Percentiles rank a stretch among this genome's conserved stretches.
These are phyloP conservation scores for Albifimbria verrucaria DNA, from an alignment of 2,329 filamentous ascomycete species.

Conservation along the genomic window DNA sequence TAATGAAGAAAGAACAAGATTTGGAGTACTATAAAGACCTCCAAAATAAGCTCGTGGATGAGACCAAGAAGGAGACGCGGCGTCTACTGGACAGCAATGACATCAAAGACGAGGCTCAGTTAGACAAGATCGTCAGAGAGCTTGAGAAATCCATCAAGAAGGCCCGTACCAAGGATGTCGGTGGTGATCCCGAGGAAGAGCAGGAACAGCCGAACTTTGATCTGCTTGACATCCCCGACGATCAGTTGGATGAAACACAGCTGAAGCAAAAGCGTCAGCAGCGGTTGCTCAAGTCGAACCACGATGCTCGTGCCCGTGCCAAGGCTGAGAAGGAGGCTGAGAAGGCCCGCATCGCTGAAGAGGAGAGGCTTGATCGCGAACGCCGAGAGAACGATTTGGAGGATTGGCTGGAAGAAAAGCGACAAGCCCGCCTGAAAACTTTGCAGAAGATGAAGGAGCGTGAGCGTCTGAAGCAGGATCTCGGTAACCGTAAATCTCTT, in stretches of 20 bases:
- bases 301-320: slow-evolving; percentile 88
- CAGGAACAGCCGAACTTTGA: slow-evolving; percentile 82
- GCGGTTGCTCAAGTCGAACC: slow-evolving; percentile 87
- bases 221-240: slow-evolving; percentile 83
- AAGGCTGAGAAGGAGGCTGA: slow-evolving; percentile 96
- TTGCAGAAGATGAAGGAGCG: slow-evolving; percentile 89
- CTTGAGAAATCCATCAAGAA: slow-evolving; percentile 88
- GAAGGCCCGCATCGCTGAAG: slow-evolving; percentile 77
- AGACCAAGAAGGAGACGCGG: slow-evolving; percentile 88
- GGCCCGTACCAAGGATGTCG: slow-evolving; percentile 89
- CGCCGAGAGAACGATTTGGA: slow-evolving; percentile 81
- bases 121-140: slow-evolving; percentile 83
- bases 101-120: slow-evolving; percentile 82
- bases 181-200: slow-evolving; percentile 75
- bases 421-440: slow-evolving; percentile 65
- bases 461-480: slow-evolving; percentile 86
- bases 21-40: slow-evolving; percentile 90
- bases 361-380: slow-evolving; percentile 79
- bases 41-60: slow-evolving; percentile 65
- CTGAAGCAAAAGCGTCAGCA: slow-evolving; percentile 93
- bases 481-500: slow-evolving; percentile 93
- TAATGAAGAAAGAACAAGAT: slow-evolving; percentile 94
- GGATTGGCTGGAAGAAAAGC: slow-evolving; percentile 79
- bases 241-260: slow-evolving; percentile 86
- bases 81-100: slow-evolving; percentile 86